Conservation (phyloP, 1,284 basidiomycete species). For the Trametes hirsuta region DNA sequence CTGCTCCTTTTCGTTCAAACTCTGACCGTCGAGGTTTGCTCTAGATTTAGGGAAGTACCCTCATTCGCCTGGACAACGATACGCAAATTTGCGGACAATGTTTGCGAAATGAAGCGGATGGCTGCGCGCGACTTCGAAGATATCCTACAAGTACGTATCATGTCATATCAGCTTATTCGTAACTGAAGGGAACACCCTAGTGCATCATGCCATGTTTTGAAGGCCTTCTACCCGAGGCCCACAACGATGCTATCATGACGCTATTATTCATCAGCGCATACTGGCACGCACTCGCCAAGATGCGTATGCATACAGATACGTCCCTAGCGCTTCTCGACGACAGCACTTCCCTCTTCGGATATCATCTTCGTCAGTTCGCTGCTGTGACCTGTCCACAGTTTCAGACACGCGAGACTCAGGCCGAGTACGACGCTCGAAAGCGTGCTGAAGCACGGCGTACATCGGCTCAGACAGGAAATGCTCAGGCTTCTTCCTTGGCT, state of each 20-base stretch:
- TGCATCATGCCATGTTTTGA: conserved; percentile 35
- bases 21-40: too few species aligned
- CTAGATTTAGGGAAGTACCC: conserved; percentile 28
- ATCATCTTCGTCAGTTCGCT: conserved; percentile 25
- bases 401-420: background rate
- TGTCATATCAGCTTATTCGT: background rate
- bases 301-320: conserved; percentile 34
- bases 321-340: conserved; percentile 23
- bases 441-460: background rate
- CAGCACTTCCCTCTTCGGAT: conserved; percentile 22
- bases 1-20: too few species aligned
- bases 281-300: conserved; percentile 36
- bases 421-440: conserved; percentile 1
- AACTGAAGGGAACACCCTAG: conserved; percentile 12
- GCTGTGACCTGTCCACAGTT: background rate
- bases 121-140: conserved; percentile 35
- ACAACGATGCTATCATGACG: conserved; percentile 23
- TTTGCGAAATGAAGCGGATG: conserved; percentile 34
- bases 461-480: background rate
- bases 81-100: conserved; percentile 26
- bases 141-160: conserved; percentile 30
- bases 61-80: conserved; percentile 30
- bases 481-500: background rate
- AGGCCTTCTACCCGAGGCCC: conserved; percentile 29
- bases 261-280: conserved; percentile 29